Evolutionary conservation across 441 rosid species (phyloP), one percentile per base, ranked within the genome.

Genomic region (Pelargonium citronellum): DNA sequence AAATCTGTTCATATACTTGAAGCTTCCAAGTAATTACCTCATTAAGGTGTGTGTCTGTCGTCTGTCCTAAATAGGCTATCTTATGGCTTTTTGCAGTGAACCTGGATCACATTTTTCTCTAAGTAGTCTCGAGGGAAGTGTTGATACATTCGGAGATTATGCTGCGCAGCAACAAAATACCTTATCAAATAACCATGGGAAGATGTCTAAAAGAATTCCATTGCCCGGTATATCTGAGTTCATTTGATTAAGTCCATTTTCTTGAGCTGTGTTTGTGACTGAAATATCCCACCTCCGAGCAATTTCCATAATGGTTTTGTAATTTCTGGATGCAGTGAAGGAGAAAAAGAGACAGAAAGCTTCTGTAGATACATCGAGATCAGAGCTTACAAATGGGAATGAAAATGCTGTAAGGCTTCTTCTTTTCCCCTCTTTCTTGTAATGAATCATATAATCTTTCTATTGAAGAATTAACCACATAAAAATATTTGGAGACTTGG

Each of bases 211-310:
- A 75, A 43, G 19, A 16, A 39, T 64, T 47, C 73, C 69, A 61
- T 16, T 72, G 71, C 70, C 82, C 66, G 89, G 92, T 88, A 80
- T 78, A 64, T 64, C 34, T 68, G 41, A 20, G 67, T 10, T 71
- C 41, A 61, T 46, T 37, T 39, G 17, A 57, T 27, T 66, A 49
- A n/a, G 67, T 68, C 41, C 37, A 27, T 68, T 8, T 67, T 71
- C 20, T 7, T 20, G 5, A 61, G 12, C 41, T 46, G 17, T 27
- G 13, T 34, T 27, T n/a, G 41, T 6, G 7, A 37, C 15, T 22
- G 39, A 22, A 16, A 8, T 62, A 34, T 30, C 12, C 1, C 19
- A 9, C 62, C n/a, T 37, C 8, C 5, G 0, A 16, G 19, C 34
- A 7, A 19, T 6, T 24, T 70, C 5, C 4, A 13, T 73, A 19